Evolutionary conservation across 2,329 filamentous ascomycete species (phyloP).

Genomic region (Epichloe elymi): DNA sequence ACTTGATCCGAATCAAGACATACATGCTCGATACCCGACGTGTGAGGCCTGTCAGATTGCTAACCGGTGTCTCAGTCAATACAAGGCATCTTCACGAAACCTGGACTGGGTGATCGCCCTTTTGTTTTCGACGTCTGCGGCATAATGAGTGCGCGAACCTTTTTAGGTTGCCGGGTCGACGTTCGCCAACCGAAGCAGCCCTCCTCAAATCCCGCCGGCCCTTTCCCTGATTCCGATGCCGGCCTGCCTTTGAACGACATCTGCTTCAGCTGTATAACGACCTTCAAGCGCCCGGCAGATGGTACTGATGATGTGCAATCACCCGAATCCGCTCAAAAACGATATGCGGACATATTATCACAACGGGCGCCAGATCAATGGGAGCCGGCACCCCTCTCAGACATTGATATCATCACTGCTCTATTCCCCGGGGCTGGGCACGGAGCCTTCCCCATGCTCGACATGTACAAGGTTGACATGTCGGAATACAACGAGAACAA

Average conservation of each 20-base stretch:
- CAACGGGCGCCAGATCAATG: slow-evolving; percentile 26
- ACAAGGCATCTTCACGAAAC: slow-evolving; percentile 40
- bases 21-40: not conserved
- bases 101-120: slow-evolving; percentile 33
- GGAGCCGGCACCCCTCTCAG: slow-evolving; percentile 31
- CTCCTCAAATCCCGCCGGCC: slow-evolving; percentile 21
- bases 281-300: slow-evolving; percentile 32
- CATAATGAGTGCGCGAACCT: slow-evolving; percentile 31
- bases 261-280: slow-evolving; percentile 38
- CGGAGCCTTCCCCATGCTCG: slow-evolving; percentile 34
- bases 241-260: slow-evolving; percentile 25
- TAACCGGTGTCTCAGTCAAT: slow-evolving; percentile 28
- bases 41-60: not conserved
- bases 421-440: slow-evolving; percentile 23
- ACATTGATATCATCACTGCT: slow-evolving; percentile 27
- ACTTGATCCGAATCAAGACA: not conserved
- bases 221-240: slow-evolving; percentile 27
- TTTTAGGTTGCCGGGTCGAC: slow-evolving; percentile 35
- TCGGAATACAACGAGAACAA: slow-evolving; percentile 27
- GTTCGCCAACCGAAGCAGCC: slow-evolving; percentile 32
- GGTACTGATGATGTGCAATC: slow-evolving; percentile 27
- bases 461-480: slow-evolving; percentile 45
- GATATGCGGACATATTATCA: slow-evolving; percentile 28
- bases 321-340: slow-evolving; percentile 23
- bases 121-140: slow-evolving; percentile 37